Evolutionary conservation across 805 yeast species (phyloP).

Genomic region (Hanseniaspora mollemarum): DNA sequence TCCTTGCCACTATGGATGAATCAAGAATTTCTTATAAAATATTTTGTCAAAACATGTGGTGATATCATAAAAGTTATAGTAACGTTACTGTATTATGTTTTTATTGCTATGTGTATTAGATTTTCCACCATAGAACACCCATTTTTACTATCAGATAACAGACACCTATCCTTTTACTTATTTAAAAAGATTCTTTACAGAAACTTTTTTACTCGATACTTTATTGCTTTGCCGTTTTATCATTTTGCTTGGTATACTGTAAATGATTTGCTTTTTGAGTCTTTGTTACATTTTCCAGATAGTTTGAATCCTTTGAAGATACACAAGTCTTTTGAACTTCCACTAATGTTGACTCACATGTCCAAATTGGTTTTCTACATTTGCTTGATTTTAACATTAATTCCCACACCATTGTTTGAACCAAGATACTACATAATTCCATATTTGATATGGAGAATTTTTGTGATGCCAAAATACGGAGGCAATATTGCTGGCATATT

Average conservation of each 20-base stretch:
- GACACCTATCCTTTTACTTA: constrained; percentile 84
- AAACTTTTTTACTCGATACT: constrained; percentile 37
- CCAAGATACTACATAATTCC: constrained; percentile 88
- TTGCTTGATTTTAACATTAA: constrained; percentile 49
- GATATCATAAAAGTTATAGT: constrained; percentile 23
- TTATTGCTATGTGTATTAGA: constrained; percentile 40
- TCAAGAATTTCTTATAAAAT: constrained; percentile 31
- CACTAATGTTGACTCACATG: constrained; percentile 35
- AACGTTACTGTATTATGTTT: constrained; percentile 26
- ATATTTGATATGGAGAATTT: constrained; percentile 58
- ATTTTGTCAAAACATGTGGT: constrained; percentile 27
- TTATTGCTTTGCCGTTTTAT: constrained; percentile 52
- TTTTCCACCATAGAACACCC: constrained; percentile 73
- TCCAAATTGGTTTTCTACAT: constrained; percentile 41
- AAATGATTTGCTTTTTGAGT: constrained; percentile 29
- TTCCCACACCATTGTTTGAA: constrained; percentile 87
- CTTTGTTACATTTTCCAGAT: constrained; percentile 29
- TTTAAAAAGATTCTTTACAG: constrained; percentile 50
- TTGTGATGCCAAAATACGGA: constrained; percentile 34
- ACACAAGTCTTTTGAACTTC: constrained; percentile 29
- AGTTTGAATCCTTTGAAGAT: constrained; percentile 31
- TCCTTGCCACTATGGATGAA: constrained; percentile 68
- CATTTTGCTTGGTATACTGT: constrained; percentile 43
- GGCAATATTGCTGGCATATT: constrained; percentile 22
- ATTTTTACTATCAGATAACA: constrained; percentile 81